Evolutionary conservation across 305 asterid genomes (phyloP), one percentile per base, ranked within the genome.

Genomic region (Fraxinus paxiana): DNA sequence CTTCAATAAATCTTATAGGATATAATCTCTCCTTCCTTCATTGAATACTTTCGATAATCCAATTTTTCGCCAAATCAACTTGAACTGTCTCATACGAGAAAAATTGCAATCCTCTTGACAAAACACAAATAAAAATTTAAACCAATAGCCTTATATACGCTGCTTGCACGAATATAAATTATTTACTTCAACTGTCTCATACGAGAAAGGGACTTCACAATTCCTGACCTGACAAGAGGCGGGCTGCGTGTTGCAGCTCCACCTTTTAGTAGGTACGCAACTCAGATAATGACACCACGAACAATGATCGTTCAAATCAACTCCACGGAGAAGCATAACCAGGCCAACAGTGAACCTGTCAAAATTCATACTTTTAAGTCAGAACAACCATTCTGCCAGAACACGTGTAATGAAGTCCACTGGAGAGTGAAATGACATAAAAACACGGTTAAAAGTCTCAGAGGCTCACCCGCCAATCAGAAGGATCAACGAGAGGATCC

Each of bases 221-320:
- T 67, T 67, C 71, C 88, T 81, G 67, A 89, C 92, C 85, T 79
- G 30, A 59, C 92, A 87, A 35, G 87, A 84, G 30, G 72, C 80
- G 1, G 82, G 82, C 81, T 83, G 80, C 6, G 86, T 81, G 77
- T 82, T 81, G 85, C 92, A 89, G 82, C 86, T 87, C 90, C 90
- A 89, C 82, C 48, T 76, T 22, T 86, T 84, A 35, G 90, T 89
- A 3, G 89, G 89, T 38, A 89, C 81, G 38, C 92, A 89, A 73
- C 89, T 89, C 82, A 87, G 77, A 82, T 89, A 84, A 79, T 89
- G 89, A 80, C 92, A 89, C 92, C 90, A 89, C 2, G 89, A 80
- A 43, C 90, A 89, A 15, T 79, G 88, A 31, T 83, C 89, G 34
- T 89, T 87, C 73, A 87, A 74, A 83, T 89, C 82, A 63, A 84